Conservation (phyloP, 176 grass and related monocot species). For the Neostapfia colusana region DNA sequence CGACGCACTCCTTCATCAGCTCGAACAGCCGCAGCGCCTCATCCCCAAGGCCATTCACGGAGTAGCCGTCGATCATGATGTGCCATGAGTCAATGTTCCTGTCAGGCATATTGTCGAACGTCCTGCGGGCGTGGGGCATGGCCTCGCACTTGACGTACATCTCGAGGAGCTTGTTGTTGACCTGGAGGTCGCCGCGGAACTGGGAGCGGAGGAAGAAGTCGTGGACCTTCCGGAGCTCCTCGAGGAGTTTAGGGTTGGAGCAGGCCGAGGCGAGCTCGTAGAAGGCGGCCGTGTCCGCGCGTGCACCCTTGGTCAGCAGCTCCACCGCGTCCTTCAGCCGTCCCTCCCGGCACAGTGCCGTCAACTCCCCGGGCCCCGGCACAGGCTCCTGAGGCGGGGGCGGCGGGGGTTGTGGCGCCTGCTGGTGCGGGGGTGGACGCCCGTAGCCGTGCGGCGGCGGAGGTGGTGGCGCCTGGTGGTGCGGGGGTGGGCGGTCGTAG, state of each 20-base stretch:
- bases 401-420: neutral
- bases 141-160: conserved; percentile 60
- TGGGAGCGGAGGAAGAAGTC: conserved; percentile 85
- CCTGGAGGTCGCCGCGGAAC: conserved; percentile 56
- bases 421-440: conserved; percentile 23
- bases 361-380: conserved; percentile 47
- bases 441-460: conserved; percentile 5
- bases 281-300: conserved; percentile 49
- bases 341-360: conserved; percentile 50
- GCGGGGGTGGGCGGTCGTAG: neutral
- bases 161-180: conserved; percentile 75
- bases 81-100: conserved; percentile 80
- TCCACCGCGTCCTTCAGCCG: conserved; percentile 75
- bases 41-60: conserved; percentile 59
- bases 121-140: conserved; percentile 69
- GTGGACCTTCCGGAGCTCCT: conserved; percentile 73
- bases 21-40: conserved; percentile 67
- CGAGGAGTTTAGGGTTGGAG: conserved; percentile 54
- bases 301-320: conserved; percentile 59
- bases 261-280: conserved; percentile 61
- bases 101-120: conserved; percentile 86
- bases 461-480: neutral
- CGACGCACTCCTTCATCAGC: conserved; percentile 54
- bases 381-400: conserved; percentile 2
- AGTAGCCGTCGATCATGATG: conserved; percentile 76